Evolutionary conservation across 2,329 filamentous ascomycete species (phyloP), one percentile per base, ranked within the genome.

Genomic region (Ophiosphaerella korrae): DNA sequence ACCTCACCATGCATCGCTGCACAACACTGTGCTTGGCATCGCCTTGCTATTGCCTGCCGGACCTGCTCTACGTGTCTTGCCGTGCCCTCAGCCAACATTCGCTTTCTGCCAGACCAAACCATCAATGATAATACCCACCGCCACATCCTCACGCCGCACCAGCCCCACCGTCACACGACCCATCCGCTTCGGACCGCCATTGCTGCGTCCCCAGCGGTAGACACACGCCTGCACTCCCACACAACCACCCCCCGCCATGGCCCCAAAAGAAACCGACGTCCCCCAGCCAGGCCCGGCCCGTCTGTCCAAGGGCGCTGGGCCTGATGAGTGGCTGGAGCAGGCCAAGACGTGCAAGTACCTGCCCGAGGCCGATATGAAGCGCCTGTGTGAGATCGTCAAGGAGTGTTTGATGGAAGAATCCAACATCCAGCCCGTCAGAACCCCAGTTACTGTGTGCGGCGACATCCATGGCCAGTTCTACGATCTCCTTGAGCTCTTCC

Each of bases 401-500:
- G 94, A 97, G 77, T 95, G 91, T 61, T 83, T 99, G 67, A 99
- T 99, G 94, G 94, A 99, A 82, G 94, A 99, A 78, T 97, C 92
- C 60, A 99, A 99, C 74, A 97, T 99, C 52, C 94, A 97, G 74
- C 94, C 94, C n/a, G 93, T 99, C 16, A 86, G 89, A 46, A 96
- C 94, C 0, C 94, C 94, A 6, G 94, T 99, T 57, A 99, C 94
- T 5, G 89, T 99, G 57, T 97, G 94, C 70, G 94, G 94, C 71
- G 94, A 99, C 73, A 97, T 99, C 57, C 94, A 99, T 76, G 94
- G 94, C 65, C 94, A 99, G 77, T 97, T 97, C 75, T 97, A 99
- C 77, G 94, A 99, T 74, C 82, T 99, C 8, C 85, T 97, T 55
- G 94, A 99, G 79, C 86, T 99, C 42, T 99, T 99, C 77, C 88